Percentiles rank a stretch among this genome's conserved stretches.
Evolutionary conservation across 2,329 filamentous ascomycete species (phyloP).

Genomic region (Aspergillus pseudoterreus): DNA sequence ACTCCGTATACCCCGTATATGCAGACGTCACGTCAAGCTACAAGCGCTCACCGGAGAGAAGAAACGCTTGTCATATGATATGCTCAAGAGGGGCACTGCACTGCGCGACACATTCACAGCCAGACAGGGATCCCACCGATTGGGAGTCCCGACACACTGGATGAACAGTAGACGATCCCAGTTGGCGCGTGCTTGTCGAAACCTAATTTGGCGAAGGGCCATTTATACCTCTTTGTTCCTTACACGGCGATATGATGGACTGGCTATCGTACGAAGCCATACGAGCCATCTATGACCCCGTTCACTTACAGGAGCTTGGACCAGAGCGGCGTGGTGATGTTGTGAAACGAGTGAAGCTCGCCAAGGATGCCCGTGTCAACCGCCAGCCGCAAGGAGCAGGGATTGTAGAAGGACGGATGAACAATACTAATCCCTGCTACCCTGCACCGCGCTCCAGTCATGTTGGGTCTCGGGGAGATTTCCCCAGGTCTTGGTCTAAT

Average conservation of each 20-base stretch:
- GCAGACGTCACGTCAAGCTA: no score
- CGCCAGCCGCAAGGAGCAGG: background rate
- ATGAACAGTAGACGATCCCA: slow-evolving; percentile 25
- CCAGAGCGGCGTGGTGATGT: background rate
- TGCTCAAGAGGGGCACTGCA: background rate
- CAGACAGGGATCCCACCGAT: slow-evolving; percentile 5
- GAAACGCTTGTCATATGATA: no score
- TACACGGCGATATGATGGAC: no score
- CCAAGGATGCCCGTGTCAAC: no score
- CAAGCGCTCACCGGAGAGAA: no score
- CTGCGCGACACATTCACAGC: background rate
- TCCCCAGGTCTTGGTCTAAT: background rate
- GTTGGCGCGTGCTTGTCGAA: slow-evolving; percentile 32
- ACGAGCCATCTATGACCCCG: no score
- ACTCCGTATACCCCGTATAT: no score
- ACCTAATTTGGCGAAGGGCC: slow-evolving; percentile 24
- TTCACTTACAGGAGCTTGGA: background rate
- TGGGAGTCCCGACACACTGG: slow-evolving; percentile 25
- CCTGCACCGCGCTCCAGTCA: no score
- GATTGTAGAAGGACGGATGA: background rate
- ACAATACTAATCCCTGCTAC: no score
- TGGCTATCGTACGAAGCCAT: no score
- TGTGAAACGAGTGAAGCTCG: no score
- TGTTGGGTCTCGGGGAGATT: background rate
- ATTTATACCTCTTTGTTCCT: no score